A percentile compares a stretch with the other conserved stretches of the same genome.
These are phyloP conservation scores for Fusarium sp. DNA, from an alignment of 2,329 filamentous ascomycete genomes.

Conservation along the genomic window DNA sequence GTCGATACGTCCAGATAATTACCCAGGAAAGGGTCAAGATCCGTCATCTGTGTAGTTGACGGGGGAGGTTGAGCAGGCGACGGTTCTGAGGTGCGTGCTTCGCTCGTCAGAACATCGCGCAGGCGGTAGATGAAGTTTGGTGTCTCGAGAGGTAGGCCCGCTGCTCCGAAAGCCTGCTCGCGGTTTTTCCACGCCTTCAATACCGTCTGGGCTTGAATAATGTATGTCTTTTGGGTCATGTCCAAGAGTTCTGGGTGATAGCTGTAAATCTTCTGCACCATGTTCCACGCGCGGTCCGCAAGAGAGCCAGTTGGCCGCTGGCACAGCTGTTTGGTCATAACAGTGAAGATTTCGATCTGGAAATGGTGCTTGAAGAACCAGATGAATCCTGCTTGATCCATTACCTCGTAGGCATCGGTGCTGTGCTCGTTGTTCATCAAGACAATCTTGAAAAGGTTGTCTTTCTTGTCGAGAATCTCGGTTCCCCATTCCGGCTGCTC, in stretches of 20 bases:
- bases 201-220: conserved; percentile 59
- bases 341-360: conserved; percentile 66
- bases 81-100: conserved; percentile 49
- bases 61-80: conserved; percentile 44
- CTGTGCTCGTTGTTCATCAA: conserved; percentile 62
- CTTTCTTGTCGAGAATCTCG: conserved; percentile 61
- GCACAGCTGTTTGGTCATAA: conserved; percentile 65
- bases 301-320: conserved; percentile 60
- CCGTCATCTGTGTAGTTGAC: conserved; percentile 42
- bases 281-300: conserved; percentile 65
- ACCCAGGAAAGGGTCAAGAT: conserved; percentile 58
- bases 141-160: conserved; percentile 53
- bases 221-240: conserved; percentile 57
- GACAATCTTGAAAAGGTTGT: conserved; percentile 67
- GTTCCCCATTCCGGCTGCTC: conserved; percentile 61
- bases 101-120: conserved; percentile 54
- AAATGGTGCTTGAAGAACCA: conserved; percentile 68
- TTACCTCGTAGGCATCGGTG: conserved; percentile 56
- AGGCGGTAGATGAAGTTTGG: conserved; percentile 61
- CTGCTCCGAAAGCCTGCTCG: conserved; percentile 54
- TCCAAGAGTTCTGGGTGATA: conserved; percentile 64
- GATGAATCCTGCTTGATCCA: conserved; percentile 60
- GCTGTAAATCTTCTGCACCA: conserved; percentile 59
- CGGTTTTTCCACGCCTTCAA: conserved; percentile 65
- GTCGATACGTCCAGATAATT: conserved; percentile 57